Conservation (phyloP, 371 early-diverging fungal species). For the Mortierella sp. region DNA sequence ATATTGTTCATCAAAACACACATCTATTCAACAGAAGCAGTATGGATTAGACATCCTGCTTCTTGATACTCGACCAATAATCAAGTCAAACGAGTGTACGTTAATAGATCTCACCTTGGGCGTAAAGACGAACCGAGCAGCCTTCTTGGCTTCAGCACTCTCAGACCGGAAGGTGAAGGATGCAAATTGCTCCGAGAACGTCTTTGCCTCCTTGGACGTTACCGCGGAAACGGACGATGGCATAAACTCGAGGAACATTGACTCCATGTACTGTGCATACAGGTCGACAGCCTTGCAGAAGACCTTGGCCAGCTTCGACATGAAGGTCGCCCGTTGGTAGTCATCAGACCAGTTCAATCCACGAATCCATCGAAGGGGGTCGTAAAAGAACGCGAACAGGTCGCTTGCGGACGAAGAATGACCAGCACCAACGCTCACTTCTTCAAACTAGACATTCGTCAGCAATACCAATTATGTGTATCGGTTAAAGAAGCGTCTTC, state of each 20-base stretch:
- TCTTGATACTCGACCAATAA: background rate
- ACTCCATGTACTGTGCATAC: constrained; percentile 63
- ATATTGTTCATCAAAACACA: constrained; percentile 79
- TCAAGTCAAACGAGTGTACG: background rate
- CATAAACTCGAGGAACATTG: constrained; percentile 57
- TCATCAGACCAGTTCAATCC: constrained; percentile 85
- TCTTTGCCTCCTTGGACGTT: constrained; percentile 56
- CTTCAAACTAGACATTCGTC: constrained; percentile 65
- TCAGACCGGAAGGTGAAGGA: constrained; percentile 59
- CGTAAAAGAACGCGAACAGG: constrained; percentile 81
- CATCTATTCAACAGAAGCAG: constrained; percentile 46
- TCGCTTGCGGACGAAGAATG: constrained; percentile 89
- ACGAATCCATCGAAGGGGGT: constrained; percentile 78
- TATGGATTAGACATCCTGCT: background rate
- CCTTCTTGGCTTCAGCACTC: constrained; percentile 62
- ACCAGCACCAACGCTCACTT: constrained; percentile 70
- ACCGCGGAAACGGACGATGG: constrained; percentile 38
- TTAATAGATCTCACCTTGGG: constrained; percentile 60
- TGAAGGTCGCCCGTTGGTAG: constrained; percentile 75
- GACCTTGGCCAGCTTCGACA: constrained; percentile 78
- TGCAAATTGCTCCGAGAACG: constrained; percentile 57
- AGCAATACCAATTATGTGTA: background rate
- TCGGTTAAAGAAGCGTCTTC: background rate
- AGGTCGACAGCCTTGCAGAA: constrained; percentile 61
- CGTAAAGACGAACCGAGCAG: constrained; percentile 66